phyloP scores from a whole-genome alignment of 768 basidiomycete species.

The Phlegmacium glaucopus region DNA sequence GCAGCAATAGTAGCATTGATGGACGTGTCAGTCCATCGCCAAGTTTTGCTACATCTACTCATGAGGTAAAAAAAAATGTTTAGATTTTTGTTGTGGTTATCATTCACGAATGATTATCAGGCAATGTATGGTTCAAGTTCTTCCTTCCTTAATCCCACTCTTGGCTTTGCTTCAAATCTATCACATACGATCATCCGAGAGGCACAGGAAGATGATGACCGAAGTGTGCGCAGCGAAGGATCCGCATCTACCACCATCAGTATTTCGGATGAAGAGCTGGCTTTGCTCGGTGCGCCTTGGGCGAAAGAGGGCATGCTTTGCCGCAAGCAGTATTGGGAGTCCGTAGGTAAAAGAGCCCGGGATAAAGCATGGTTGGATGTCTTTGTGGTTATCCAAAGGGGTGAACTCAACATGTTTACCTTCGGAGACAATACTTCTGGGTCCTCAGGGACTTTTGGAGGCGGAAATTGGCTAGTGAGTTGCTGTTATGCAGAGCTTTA shows the following conservation, averaged over 20 bases:
- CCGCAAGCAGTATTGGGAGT: conserved; percentile 94
- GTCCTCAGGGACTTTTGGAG: conserved; percentile 71
- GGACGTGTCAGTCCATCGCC: conserved; percentile 94
- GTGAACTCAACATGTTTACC: conserved; percentile 92
- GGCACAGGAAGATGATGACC: conserved; percentile 84
- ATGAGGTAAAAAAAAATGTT: conserved; percentile 53
- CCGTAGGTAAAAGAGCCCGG: conserved; percentile 75
- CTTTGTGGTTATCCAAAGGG: conserved; percentile 94
- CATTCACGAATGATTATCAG: conserved; percentile 25
- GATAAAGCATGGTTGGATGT: conserved; percentile 92
- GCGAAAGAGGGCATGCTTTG: conserved; percentile 97
- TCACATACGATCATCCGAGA: conserved; percentile 97
- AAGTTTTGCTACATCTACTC: conserved; percentile 85
- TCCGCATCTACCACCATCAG: conserved; percentile 74
- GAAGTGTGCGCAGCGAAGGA: conserved; percentile 61
- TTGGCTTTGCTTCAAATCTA: conserved; percentile 97
- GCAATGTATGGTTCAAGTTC: conserved; percentile 60
- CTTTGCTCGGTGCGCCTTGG: conserved; percentile 95
- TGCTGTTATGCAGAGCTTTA: not conserved
- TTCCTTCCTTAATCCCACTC: conserved; percentile 73
- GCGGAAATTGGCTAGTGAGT: conserved; percentile 97
- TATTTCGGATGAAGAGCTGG: conserved; percentile 93
- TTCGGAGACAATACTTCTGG: conserved; percentile 79
- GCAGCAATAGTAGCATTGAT: conserved; percentile 79
- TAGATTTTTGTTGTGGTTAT: not conserved